A percentile compares a stretch with the other conserved stretches of the same genome.
Conservation (phyloP, 1,139 yeast genomes). For the Yarrowia galli region DNA sequence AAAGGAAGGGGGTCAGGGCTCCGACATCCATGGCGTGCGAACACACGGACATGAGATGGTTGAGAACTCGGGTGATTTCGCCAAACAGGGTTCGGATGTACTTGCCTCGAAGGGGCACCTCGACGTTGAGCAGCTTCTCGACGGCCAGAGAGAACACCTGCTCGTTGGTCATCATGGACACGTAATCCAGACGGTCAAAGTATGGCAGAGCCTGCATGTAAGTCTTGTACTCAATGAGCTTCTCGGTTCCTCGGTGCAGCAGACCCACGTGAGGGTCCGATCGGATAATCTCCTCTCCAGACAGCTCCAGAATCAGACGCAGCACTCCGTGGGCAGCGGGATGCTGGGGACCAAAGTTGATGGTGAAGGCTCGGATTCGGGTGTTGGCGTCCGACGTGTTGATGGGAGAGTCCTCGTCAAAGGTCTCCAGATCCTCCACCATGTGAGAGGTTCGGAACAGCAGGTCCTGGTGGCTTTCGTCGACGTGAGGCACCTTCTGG, state of each 20-base stretch:
- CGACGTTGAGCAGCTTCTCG: constrained; percentile 83
- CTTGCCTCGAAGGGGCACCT: constrained; percentile 83
- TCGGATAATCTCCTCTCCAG: constrained; percentile 87
- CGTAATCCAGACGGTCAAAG: constrained; percentile 88
- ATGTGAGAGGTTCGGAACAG: constrained; percentile 50
- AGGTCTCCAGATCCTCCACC: constrained; percentile 50
- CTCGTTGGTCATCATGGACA: constrained; percentile 93
- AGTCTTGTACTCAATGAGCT: constrained; percentile 83
- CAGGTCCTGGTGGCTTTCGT: constrained; percentile 43
- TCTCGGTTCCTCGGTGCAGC: constrained; percentile 88
- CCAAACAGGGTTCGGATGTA: constrained; percentile 88
- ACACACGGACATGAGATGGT: constrained; percentile 86
- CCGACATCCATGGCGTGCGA: constrained; percentile 96
- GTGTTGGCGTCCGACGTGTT: constrained; percentile 45
- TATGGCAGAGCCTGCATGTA: constrained; percentile 88
- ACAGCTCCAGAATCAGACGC: constrained; percentile 82
- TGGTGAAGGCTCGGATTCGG: constrained; percentile 84
- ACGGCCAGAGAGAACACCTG: constrained; percentile 85
- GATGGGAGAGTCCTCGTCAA: constrained; percentile 45
- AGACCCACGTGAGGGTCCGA: constrained; percentile 90
- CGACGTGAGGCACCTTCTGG: constrained; percentile 38
- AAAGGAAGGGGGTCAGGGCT: constrained; percentile 89
- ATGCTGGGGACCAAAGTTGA: constrained; percentile 93
- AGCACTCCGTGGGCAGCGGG: constrained; percentile 96
- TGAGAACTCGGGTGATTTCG: constrained; percentile 82